These are phyloP conservation scores for Colletotrichum orchidophilum DNA, from an alignment of 2,329 filamentous ascomycete genomes.

Conservation along the genomic window DNA sequence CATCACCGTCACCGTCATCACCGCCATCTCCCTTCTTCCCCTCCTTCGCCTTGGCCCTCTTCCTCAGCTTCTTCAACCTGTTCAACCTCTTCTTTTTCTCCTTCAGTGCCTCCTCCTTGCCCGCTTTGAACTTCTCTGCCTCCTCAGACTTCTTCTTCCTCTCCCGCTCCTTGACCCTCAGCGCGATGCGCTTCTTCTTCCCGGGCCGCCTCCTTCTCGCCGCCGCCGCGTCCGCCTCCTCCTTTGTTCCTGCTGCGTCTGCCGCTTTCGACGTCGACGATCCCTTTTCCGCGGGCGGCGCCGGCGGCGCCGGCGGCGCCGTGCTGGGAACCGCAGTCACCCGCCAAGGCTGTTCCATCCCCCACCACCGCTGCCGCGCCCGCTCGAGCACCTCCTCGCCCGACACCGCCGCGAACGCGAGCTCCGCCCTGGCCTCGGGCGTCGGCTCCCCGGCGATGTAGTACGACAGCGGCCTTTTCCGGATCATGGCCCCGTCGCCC, in stretches of 20 bases:
- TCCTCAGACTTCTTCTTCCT: conserved; percentile 51
- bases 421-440: conserved; percentile 48
- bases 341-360: conserved; percentile 69
- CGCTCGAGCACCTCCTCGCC: conserved; percentile 59
- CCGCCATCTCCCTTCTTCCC: conserved; percentile 50
- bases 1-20: background rate
- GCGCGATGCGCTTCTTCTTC: conserved; percentile 66
- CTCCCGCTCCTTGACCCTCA: conserved; percentile 56
- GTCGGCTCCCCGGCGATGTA: conserved; percentile 57
- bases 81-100: conserved; percentile 73
- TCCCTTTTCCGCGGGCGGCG: background rate
- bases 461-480: conserved; percentile 54
- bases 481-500: conserved; percentile 48
- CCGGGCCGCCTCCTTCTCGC: conserved; percentile 58
- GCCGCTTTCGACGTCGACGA: background rate
- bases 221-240: conserved; percentile 34
- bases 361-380: conserved; percentile 60
- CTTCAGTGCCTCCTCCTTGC: conserved; percentile 65
- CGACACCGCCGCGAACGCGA: conserved; percentile 58
- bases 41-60: conserved; percentile 65
- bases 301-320: too few species aligned
- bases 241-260: background rate
- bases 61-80: conserved; percentile 67
- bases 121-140: conserved; percentile 49
- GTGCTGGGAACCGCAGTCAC: conserved; percentile 53